Base-by-base conservation (phyloP, 306 rosid species). In the Sicyos edulis region DNA sequence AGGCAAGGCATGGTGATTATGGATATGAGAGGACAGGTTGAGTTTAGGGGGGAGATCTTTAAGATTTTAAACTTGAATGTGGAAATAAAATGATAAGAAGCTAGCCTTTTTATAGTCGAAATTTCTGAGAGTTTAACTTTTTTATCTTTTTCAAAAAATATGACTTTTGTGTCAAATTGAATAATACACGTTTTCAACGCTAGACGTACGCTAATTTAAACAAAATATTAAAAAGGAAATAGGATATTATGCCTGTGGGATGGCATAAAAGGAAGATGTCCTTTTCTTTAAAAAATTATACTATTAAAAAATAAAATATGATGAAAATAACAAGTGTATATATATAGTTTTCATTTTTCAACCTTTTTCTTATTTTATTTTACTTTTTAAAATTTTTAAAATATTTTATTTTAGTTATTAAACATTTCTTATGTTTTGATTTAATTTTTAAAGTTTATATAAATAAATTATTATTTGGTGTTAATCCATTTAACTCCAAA, bases 1-100 rank as follows among this genome's bases (percentile, higher is more conserved):
- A 67, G 72, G 40, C 72, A 67, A 67, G 72, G 72, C 72, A 67
- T 67, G 54, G 72, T 5, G 53, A 37, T 8, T 29, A 29, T 5
- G 37, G 22, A 37, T 44, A 15, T 15, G 44, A 15, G 26, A 64
- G 52, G 12, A 8, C 0, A 10, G 16, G 6, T 9, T 10, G 52
- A 64, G 50, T 64, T 5, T 64, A 4, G 16, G 15, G 29, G 8
- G 10, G 3, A 22, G 20, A 2, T 10, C 24, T n/a, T n/a, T n/a
- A 63, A 19, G 52, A 19, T 42, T 55, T 17, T 40, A 40, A 17
- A 19, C 21, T 17, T 17, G 53, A 64, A 64, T 42, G 32, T 40
- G 53, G 26, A 10, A 64, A 17, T 42, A 19, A 42, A 64, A 19
- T 10, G 55, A 49, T 11, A 0, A 64, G 26, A 64, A 64, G 11